phyloP scores from a whole-genome alignment of 495 filamentous ascomycete species.

The Xylaria curta region DNA sequence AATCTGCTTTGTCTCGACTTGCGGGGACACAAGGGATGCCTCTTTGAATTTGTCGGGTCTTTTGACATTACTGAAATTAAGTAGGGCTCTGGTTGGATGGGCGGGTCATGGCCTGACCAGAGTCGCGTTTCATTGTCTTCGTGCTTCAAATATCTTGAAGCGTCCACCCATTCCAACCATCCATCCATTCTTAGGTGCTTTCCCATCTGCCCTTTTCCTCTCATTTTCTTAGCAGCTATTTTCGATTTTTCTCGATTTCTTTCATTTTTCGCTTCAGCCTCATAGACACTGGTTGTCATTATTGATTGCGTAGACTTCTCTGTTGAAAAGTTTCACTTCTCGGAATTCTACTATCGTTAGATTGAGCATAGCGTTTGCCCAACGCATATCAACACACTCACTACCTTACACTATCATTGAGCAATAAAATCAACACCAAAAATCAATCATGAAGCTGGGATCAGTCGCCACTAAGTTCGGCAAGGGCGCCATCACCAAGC shows the following conservation, averaged over 20 bases:
- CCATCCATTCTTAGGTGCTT: background rate
- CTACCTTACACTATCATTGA: background rate
- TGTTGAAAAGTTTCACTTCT: slow-evolving; percentile 18
- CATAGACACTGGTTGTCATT: slow-evolving; percentile 25
- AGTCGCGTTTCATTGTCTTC: slow-evolving; percentile 18
- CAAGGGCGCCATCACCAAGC: slow-evolving; percentile 42
- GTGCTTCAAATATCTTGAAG: slow-evolving; percentile 20
- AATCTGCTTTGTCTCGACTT: slow-evolving; percentile 7
- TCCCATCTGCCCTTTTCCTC: background rate
- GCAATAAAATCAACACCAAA: background rate
- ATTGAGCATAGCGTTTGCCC: background rate
- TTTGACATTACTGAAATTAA: background rate
- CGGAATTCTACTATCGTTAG: background rate
- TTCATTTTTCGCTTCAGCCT: slow-evolving; percentile 4
- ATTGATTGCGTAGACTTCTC: slow-evolving; percentile 10
- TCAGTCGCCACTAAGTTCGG: slow-evolving; percentile 35
- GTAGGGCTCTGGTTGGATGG: slow-evolving; percentile 8
- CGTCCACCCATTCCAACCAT: background rate
- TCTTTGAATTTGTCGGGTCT: background rate
- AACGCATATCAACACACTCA: background rate
- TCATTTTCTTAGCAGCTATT: slow-evolving; percentile 4
- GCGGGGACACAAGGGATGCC: background rate
- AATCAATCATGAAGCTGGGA: slow-evolving; percentile 34
- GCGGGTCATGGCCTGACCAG: background rate
- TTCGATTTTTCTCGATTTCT: background rate